Percentiles rank a stretch among this genome's conserved stretches.
Evolutionary conservation across 139 green algal species (phyloP).

Genomic region (Chlamydomonas eustigma): DNA sequence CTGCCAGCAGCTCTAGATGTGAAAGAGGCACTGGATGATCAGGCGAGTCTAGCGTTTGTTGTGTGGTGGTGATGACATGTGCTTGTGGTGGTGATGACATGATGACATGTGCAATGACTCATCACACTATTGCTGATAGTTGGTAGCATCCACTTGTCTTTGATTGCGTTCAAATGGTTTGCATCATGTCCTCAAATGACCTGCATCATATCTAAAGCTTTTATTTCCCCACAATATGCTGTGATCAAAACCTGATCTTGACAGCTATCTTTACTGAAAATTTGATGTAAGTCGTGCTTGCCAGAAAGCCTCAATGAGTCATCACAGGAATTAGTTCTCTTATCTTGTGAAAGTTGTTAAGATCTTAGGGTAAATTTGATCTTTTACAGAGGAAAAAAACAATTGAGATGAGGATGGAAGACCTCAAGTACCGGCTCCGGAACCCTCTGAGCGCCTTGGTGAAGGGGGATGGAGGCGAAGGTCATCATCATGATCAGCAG

Average conservation of each 20-base stretch:
- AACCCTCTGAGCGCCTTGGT: background rate
- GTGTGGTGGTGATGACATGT: background rate
- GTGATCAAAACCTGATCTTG: too few species aligned
- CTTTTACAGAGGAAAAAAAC: slow-evolving; percentile 17
- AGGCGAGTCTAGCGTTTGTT: slow-evolving; percentile 17
- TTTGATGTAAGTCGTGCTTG: background rate
- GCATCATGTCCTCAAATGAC: too few species aligned
- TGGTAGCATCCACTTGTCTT: too few species aligned
- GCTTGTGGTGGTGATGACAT: too few species aligned
- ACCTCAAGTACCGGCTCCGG: slow-evolving; percentile 7
- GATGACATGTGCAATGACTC: too few species aligned
- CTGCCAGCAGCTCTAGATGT: slow-evolving; percentile 29
- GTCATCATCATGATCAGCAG: background rate
- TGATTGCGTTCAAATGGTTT: too few species aligned
- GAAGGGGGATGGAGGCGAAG: slow-evolving; percentile 8
- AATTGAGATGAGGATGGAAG: background rate
- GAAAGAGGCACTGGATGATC: slow-evolving; percentile 14
- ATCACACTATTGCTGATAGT: too few species aligned
- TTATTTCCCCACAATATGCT: too few species aligned
- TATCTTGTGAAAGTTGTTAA: background rate
- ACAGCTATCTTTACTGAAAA: background rate
- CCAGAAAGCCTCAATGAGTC: background rate
- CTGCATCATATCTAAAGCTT: too few species aligned
- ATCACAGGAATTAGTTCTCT: background rate
- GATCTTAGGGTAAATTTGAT: too few species aligned